Percentiles rank a stretch among this genome's conserved stretches.
These are phyloP conservation scores for Fistulinella prunicolor DNA, from an alignment of 768 basidiomycete species.

Conservation along the genomic window DNA sequence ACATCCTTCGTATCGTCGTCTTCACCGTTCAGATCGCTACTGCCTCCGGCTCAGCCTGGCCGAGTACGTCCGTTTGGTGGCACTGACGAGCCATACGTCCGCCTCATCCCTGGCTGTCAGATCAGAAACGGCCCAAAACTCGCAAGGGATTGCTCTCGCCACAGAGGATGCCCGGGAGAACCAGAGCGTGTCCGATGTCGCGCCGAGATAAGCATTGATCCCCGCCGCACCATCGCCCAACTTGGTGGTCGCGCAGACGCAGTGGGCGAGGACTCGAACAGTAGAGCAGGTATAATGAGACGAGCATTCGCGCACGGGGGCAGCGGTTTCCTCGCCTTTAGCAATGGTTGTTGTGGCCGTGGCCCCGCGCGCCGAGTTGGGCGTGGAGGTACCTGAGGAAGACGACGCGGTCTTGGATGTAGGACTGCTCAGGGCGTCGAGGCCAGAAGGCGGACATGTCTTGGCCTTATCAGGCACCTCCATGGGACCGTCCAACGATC, in stretches of 20 bases:
- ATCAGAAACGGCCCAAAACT: constrained; percentile 67
- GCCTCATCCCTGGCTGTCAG: constrained; percentile 55
- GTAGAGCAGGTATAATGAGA: constrained; percentile 41
- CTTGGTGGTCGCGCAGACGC: constrained; percentile 38
- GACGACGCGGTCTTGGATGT: constrained; percentile 45
- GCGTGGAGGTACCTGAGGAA: constrained; percentile 18
- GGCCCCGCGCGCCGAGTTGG: constrained; percentile 18
- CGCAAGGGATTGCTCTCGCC: constrained; percentile 74
- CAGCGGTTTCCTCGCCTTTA: constrained; percentile 53
- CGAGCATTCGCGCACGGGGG: constrained; percentile 51
- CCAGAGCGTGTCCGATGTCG: constrained; percentile 70
- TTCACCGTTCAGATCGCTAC: not conserved
- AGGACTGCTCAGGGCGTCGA: constrained; percentile 54
- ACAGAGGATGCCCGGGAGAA: constrained; percentile 72
- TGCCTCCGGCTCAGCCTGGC: constrained; percentile 48
- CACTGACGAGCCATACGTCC: constrained; percentile 53
- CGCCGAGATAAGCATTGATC: constrained; percentile 66
- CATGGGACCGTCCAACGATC: constrained; percentile 68
- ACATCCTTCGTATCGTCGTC: not conserved
- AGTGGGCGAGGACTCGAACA: constrained; percentile 46
- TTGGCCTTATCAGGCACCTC: constrained; percentile 50
- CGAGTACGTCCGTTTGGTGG: constrained; percentile 65
- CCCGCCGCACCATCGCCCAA: constrained; percentile 51
- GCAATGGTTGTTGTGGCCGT: constrained; percentile 31
- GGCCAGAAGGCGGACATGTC: constrained; percentile 42